Evolutionary conservation across 2,329 filamentous ascomycete genomes (phyloP), one percentile per base, ranked within the genome.

Genomic region (Ophiocordyceps camponoti-rufipedis): DNA sequence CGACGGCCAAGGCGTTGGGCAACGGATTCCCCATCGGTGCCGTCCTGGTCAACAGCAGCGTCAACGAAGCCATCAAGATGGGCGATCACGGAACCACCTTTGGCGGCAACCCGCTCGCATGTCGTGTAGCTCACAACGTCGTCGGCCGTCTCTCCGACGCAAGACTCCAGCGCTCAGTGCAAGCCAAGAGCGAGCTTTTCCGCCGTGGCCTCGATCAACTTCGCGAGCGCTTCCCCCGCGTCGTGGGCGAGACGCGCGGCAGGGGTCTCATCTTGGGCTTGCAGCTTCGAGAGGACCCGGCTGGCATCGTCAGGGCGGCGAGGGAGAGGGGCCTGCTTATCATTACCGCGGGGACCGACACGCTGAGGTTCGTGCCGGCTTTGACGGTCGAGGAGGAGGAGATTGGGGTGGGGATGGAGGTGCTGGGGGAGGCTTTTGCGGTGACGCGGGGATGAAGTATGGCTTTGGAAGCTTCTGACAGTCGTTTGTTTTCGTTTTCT

Each of bases 1-100:
- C 89, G 13, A 89, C 85, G 0, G 91, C 91, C 47, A 98, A 98
- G 68, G 91, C 91, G 1, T 78, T 98, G 2, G 91, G 91, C 14
- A 98, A 98, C 57, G 91, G 91, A 5, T 89, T 95, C 62, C 91
- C 91, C 43, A 88, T 98, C 52, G 91, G 86, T 44, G 91, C 91
- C 7, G 64, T 66, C 19, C 52, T 68, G 23, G 63, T 69, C 28
- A 67, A 63, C 13, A 55, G 58, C 45, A 52, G 56, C 19, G 64
- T 69, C 5, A 53, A 55, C 40, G 63, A 65, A 23, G 66, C 60
- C 54, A 68, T 67, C 50, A 58, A 62, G 52, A 63, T 62, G 11
- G 85, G 88, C 48, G 88, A 95, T 61, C 88, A 95, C 63, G 88
- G 88, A 44, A 95, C 88, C 14, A 95, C 88, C 0, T 95, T 94